Evolutionary conservation across 495 filamentous ascomycete species (phyloP), one percentile per base, ranked within the genome.

Genomic region (Emericellopsis terricola): DNA sequence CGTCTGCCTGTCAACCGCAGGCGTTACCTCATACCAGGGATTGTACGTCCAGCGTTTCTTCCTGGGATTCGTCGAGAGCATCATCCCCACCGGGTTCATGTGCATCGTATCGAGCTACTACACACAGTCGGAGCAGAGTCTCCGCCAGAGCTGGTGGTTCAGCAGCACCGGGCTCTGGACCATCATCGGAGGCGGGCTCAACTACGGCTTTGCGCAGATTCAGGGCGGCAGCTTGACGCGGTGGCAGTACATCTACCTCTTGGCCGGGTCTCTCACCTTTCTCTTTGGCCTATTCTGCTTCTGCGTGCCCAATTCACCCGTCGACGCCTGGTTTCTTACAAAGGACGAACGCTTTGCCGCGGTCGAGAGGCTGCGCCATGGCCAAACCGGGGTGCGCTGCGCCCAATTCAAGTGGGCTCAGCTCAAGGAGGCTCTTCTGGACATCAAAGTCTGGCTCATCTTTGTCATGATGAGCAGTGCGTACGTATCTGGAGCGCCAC

Each of bases 11-110:
- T 58, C 72, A 8, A 81, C 77, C 0, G 76, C 78, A 0, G 69
- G 68, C 0, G 72, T 81, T 2, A 69, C 69, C 0, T 61, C 58
- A 3, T 75, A 67, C 58, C 60, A 60, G 31, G 77, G 76, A 3
- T 49, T 82, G n/a, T 76, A 64, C 33, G 69, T 59, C 1, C 75
- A 80, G 52, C 68, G 76, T 8, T 81, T 81, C 54, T 78, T 79
- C 51, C 63, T 81, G 0, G 76, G 76, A 1, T 75, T 78, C 37
- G 59, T 74, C 1, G 75, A 81, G 40, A 69, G 64, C 38, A 62
- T 77, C 23, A 69, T 82, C 16, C 74, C 74, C 0, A 78, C 76
- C 0, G 66, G 62, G 1, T 80, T 78, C 52, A 78, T 78, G 70
- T 62, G 56, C 20, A 73, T 76, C 37, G 53, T 78, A 18, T 65